Base-by-base conservation (phyloP, 805 yeast species). In the Ogataea nakhonphanomensis region DNA sequence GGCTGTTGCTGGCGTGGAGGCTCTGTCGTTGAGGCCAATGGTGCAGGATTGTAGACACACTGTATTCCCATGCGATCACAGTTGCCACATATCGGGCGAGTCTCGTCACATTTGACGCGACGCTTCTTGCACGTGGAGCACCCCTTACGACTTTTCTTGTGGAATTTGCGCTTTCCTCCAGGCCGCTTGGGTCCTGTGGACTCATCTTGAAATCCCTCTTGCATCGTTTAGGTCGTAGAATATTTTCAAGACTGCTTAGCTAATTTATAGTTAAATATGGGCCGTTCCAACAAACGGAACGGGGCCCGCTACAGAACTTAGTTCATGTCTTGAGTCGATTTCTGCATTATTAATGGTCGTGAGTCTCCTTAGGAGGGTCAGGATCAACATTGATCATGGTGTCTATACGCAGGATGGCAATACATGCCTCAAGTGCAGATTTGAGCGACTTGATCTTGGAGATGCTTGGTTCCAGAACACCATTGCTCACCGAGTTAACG, bases 371-470 rank as follows among this genome's bases (percentile, higher is more conserved):
- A 49, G 84, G 87, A 35, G 85, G 89, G 60, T 93, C 99, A 9
- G 99, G 99, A 56, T 91, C 95, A 47, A 93, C 96, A 35, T 88
- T 86, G 58, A 93, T 91, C 95, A 91, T 90, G 36, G 99, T 93
- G 65, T 93, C 99, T 58, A 93, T 93, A 73, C 99, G 82, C 56
- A 95, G 73, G 49, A 93, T 93, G 25, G 98, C 95, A 64, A 95
- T 81, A 68, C 99, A 93, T 3, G 99, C 99, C 71, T 93, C 99
- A 52, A 93, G 77, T 5, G 99, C 98, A 45, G 95, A 83, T 66
- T 95, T 90, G 62, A 95, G 77, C 8, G 96, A 82, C 65, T 89
- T 90, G 59, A 93, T 75, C 70, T 93, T 93, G 57, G 95, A 82
- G 59, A 93, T 74, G 12, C 97, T 85, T 39, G 99, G 99, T 66